Evolutionary conservation across 441 rosid genomes (phyloP), one percentile per base, ranked within the genome.

Genomic region (Theobroma grandiflorum): DNA sequence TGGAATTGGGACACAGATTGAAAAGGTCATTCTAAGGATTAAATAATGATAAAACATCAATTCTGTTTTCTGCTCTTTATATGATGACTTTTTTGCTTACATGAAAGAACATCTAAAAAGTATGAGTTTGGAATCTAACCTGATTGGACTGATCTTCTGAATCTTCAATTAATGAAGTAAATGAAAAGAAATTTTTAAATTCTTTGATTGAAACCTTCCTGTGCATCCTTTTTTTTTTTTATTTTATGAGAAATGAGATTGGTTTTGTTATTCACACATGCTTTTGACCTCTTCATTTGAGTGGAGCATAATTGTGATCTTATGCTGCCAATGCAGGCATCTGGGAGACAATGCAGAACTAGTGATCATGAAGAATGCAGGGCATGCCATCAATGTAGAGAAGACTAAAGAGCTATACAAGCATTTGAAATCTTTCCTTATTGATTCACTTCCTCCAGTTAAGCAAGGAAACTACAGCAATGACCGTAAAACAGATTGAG

Each of bases 341-440:
- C 79, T 93, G 40, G 94, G 92, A 65, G 97, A 89, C 47, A 81
- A 91, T 84, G 92, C 96, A 49, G 79, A 88, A 37, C 70, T 94
- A 33, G 90, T 85, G 75, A 68, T 91, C 33, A 68, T 94, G 70
- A 90, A 90, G 89, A 89, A 91, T 43, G 93, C 83, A 43, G 98
- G 97, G 47, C 98, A 94, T 77, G 96, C 97, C 40, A 68, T 94
- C 75, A 91, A 91, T 64, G 83, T 80, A 63, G 98, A 94, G 91
- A 88, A 76, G 79, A 89, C 92, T 0, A 91, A 86, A 74, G 93
- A 91, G 79, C 81, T 93, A 80, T 81, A 53, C 75, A 90, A 85
- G 85, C 88, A 80, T 85, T 67, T 91, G 74, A 90, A 91, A 43
- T 81, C 90, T 72, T 91, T 90, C 88, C 92, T 94, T 3, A 38